Evolutionary conservation across 2,329 filamentous ascomycete genomes (phyloP).

Genomic region (Colletotrichum coccodes): DNA sequence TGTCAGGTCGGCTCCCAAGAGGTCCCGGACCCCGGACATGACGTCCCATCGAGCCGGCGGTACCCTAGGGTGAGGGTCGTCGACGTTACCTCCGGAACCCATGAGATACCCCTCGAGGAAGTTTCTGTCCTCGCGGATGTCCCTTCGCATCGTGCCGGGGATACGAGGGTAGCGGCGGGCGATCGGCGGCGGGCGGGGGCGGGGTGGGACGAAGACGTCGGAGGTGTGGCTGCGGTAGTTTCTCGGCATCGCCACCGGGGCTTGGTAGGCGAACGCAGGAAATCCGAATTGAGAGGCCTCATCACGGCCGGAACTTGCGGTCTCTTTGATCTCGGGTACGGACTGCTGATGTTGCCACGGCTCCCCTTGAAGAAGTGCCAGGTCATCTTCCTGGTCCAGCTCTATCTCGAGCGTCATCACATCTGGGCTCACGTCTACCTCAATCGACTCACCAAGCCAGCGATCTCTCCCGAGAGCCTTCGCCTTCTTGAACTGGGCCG

Average conservation of each 20-base stretch:
- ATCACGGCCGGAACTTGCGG: neutral
- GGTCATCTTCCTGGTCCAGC: slow-evolving; percentile 5
- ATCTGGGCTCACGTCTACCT: neutral
- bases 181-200: slow-evolving; percentile 21
- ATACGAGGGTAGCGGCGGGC: slow-evolving; percentile 15
- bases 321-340: neutral
- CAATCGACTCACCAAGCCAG: slow-evolving; percentile 36
- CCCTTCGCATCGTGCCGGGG: slow-evolving; percentile 18
- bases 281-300: neutral
- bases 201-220: neutral
- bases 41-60: slow-evolving; percentile 20
- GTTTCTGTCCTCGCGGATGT: neutral
- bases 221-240: neutral
- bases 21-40: slow-evolving; percentile 32
- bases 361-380: neutral
- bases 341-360: slow-evolving; percentile 16
- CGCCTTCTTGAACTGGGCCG: slow-evolving; percentile 5
- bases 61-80: neutral
- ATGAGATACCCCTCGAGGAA: slow-evolving; percentile 6
- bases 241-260: slow-evolving; percentile 8
- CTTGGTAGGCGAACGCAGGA: neutral
- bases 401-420: slow-evolving; percentile 1
- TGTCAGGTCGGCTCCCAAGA: slow-evolving; percentile 23
- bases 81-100: neutral
- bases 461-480: slow-evolving; percentile 38